A percentile compares a stretch with the other conserved stretches of the same genome.
Conservation (phyloP, 164 flowering plant genomes). For the Paratinospora sagittata region DNA sequence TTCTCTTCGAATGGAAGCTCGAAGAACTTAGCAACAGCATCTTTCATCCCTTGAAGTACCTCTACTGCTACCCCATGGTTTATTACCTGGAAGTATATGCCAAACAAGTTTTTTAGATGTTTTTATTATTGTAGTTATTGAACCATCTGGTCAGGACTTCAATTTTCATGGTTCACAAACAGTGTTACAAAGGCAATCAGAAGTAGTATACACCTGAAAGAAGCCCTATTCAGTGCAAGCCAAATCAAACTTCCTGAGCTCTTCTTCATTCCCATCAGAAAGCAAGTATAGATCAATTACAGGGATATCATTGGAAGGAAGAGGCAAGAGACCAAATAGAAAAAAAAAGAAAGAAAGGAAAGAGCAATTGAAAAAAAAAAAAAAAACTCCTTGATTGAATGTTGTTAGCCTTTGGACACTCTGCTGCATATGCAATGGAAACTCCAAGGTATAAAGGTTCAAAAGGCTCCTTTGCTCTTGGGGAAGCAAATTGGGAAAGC, state of each 20-base stretch:
- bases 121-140: no score
- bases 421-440: not conserved
- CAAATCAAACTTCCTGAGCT: constrained; percentile 15
- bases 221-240: constrained; percentile 33
- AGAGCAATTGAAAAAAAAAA: no score
- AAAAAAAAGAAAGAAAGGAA: no score
- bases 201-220: constrained; percentile 6
- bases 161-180: not conserved
- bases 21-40: constrained; percentile 18
- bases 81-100: constrained; percentile 14
- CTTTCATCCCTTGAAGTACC: constrained; percentile 14
- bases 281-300: constrained; percentile 25
- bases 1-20: constrained; percentile 22
- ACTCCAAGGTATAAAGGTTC: not conserved
- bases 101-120: not conserved
- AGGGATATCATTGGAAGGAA: constrained; percentile 16
- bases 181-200: not conserved
- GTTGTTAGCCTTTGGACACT: no score
- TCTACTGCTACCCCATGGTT: constrained; percentile 20
- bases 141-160: no score
- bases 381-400: no score
- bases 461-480: no score
- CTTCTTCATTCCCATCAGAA: constrained; percentile 13
- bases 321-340: not conserved
- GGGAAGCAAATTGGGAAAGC: no score